Evolutionary conservation across 306 rosid species (phyloP), one percentile per base, ranked within the genome.

Genomic region (Luffa acutangula): DNA sequence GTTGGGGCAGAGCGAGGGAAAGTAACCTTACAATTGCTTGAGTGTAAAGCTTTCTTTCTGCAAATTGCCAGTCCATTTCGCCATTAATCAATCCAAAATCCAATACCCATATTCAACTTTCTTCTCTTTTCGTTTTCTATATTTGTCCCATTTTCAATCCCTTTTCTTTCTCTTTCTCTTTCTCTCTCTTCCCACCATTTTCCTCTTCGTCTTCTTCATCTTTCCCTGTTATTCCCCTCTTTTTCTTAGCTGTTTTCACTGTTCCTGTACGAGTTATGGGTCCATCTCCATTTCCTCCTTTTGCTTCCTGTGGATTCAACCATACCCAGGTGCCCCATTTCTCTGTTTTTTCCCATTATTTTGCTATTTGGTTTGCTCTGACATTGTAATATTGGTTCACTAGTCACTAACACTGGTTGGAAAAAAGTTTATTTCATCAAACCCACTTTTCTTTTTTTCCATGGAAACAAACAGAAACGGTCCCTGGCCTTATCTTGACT

Each of bases 11-110:
- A 25, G 76, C 36, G 78, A 73, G 78, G 78, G 78, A 73, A 73
- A 73, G 78, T 14, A 73, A 73, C 77, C 57, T 48, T 25, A 72
- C 78, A 69, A 51, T 75, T 75, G 78, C 78, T 75, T 53, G 78
- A 52, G 64, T 75, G 78, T 34, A 75, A 75, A 75, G 78, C 34
- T 75, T 53, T 53, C 78, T 75, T 31, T 49, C 78, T 75, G 78
- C 64, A 75, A 75, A 34, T 75, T 75, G 64, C 64, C 78, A 75
- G 78, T 51, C 78, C 46, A 75, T 75, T 75, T 75, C 78, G 14
- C 34, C 78, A 75, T 17, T 52, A 75, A 75, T 75, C 78, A 53
- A 39, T 75, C 64, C 45, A 75, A 54, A 53, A 75, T 8, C 64
- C 63, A 75, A 75, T 36, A 75, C 78, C 78, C 78, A 75, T 75